Percentiles rank a stretch among this genome's conserved stretches.
These are phyloP conservation scores for Boehmeria nivea DNA, from an alignment of 306 rosid genomes.

Conservation along the genomic window DNA sequence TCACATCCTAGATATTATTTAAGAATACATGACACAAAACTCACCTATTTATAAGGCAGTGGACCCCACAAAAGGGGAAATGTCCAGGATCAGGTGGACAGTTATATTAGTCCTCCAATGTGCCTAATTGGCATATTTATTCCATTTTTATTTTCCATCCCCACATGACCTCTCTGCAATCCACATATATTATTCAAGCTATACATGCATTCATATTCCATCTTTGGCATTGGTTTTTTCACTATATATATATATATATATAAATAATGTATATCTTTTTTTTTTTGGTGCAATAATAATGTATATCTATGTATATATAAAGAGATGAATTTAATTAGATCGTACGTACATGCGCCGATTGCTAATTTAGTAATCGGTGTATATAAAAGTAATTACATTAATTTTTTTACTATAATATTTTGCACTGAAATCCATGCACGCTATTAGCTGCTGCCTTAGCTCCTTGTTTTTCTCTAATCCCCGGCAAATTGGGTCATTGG, in stretches of 20 bases:
- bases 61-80: conserved; percentile 62
- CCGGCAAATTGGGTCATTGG: conserved; percentile 27
- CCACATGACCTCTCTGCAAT: conserved; percentile 53
- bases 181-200: conserved; percentile 31
- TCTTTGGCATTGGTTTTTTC: conserved; percentile 32
- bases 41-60: conserved; percentile 12
- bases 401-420: background rate
- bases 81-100: conserved; percentile 77
- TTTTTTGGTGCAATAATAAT: no score
- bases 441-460: conserved; percentile 4
- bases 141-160: conserved; percentile 33
- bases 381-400: conserved; percentile 3
- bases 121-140: conserved; percentile 25
- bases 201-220: conserved; percentile 4
- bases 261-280: no score
- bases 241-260: conserved; percentile 9
- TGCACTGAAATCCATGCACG: conserved; percentile 60
- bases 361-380: conserved; percentile 4
- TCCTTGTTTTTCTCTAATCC: conserved; percentile 24
- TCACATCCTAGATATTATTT: no score
- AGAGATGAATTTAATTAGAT: conserved; percentile 30
- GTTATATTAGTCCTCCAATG: conserved; percentile 40
- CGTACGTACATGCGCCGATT: conserved; percentile 44
- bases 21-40: no score
- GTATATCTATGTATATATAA: no score